Evolutionary conservation across 768 basidiomycete species (phyloP), one percentile per base, ranked within the genome.

Genomic region (Neoboletus magnificus): DNA sequence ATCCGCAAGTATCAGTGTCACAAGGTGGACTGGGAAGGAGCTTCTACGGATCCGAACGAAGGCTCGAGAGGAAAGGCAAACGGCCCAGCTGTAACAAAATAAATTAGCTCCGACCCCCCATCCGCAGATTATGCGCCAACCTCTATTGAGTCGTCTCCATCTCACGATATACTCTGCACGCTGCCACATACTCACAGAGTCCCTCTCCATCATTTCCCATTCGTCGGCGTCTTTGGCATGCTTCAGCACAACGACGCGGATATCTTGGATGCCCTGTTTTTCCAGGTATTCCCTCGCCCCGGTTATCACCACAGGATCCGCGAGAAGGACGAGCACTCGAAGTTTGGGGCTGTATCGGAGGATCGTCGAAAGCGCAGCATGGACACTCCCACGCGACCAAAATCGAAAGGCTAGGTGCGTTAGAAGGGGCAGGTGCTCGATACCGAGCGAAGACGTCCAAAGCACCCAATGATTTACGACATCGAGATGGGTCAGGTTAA

Each of bases 381-480:
- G 27, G 37, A 62, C 46, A 16, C 43, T 58, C 1, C 62, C 55
- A 6, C 60, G 57, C 12, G 39, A 48, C 62, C 62, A 64, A 35
- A 60, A 51, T 2, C 62, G 57, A 35, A 60, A 66, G 4, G 62
- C 48, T 5, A 60, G 7, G 8, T 60, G 64, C 0, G 62, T 60
- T 7, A 60, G 15, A 16, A 27, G 49, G 3, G 59, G 59, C 3
- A 61, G 49, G 36, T 42, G 22, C 29, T 67, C 58, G 46, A 67
- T 59, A 2, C 61, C 57, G 22, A 57, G 48, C 2, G 57, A 50
- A 2, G 65, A 58, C n/a, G 32, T 57, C 62, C 59, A 66, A 9
- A 66, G 50, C 1, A 53, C 46, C 62, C 62, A 64, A 10, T 59
- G 49, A 22, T 64, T 56, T n/a, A 64, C 47, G 43, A 66, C 40